Conservation (phyloP, 1,284 basidiomycete genomes). For the Tilletiopsis washingtonensis region DNA sequence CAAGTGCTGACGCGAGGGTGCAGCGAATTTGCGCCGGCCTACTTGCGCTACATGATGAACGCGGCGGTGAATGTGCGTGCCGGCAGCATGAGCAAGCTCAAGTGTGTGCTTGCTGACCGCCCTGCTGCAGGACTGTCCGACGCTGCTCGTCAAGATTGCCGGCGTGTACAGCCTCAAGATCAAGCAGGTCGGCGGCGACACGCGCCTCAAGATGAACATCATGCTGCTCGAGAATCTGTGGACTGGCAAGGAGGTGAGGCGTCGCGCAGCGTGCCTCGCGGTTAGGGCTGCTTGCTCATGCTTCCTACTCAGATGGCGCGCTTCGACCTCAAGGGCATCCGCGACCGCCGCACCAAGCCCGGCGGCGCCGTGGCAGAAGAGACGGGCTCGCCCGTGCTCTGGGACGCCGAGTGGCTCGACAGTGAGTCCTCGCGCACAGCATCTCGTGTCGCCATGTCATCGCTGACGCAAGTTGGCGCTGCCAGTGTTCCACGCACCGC, state of each 20-base stretch:
- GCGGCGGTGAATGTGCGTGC: conserved; percentile 9
- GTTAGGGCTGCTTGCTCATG: too few relatives aligned
- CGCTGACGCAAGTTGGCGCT: too few relatives aligned
- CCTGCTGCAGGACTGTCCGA: conserved; percentile 24
- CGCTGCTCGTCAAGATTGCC: conserved; percentile 38
- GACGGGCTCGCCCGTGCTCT: conserved; percentile 11
- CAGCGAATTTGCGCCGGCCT: conserved; percentile 34
- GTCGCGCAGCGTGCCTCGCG: too few relatives aligned
- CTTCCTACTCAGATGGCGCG: conserved; percentile 5
- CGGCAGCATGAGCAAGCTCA: background rate
- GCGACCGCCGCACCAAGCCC: conserved; percentile 26
- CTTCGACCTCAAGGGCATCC: conserved; percentile 40
- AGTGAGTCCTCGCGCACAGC: background rate
- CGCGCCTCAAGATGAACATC: conserved; percentile 35
- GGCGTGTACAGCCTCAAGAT: conserved; percentile 41
- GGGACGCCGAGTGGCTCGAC: conserved; percentile 16
- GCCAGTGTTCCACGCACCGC: conserved; percentile 11
- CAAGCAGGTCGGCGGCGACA: conserved; percentile 30
- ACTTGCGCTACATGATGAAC: conserved; percentile 38
- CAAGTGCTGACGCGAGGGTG: background rate
- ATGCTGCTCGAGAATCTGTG: conserved; percentile 40
- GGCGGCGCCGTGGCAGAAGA: conserved; percentile 5
- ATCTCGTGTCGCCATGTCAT: too few relatives aligned
- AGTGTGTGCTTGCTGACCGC: background rate
- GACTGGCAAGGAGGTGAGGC: conserved; percentile 22